A percentile compares a stretch with the other conserved stretches of the same genome.
Evolutionary conservation across 1,139 yeast species (phyloP).

Genomic region (Pichia sp.): DNA sequence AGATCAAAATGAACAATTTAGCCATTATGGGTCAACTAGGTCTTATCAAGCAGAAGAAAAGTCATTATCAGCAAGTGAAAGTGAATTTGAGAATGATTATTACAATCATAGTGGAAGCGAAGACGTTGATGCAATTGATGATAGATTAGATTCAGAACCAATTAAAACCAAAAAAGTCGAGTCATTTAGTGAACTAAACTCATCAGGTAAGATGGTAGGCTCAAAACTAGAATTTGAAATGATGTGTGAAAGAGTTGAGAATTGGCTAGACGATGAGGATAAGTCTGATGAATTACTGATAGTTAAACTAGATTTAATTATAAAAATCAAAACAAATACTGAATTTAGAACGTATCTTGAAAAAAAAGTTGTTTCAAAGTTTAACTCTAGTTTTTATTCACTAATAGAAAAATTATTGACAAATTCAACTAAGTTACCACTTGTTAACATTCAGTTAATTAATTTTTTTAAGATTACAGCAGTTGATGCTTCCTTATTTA

Average conservation of each 20-base stretch:
- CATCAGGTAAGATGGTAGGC: background rate
- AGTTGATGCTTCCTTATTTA: background rate
- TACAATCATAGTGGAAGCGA: slow-evolving; percentile 3
- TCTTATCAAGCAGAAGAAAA: slow-evolving; percentile 17
- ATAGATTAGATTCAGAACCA: background rate
- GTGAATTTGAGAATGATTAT: slow-evolving; percentile 1
- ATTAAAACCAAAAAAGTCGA: slow-evolving; percentile 1
- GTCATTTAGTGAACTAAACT: slow-evolving; percentile 6
- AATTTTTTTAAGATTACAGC: background rate
- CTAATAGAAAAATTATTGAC: background rate
- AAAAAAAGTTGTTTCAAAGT: background rate
- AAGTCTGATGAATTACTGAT: background rate
- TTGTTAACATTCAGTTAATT: slow-evolving; percentile 3
- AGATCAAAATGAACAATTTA: background rate
- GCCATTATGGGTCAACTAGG: slow-evolving; percentile 19
- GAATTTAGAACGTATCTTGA: background rate
- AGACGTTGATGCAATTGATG: background rate
- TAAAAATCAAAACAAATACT: slow-evolving; percentile 1
- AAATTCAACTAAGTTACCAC: background rate
- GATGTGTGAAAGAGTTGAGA: slow-evolving; percentile 4
- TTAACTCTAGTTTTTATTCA: background rate
- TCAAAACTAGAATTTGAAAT: slow-evolving; percentile 9
- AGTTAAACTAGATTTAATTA: slow-evolving; percentile 3
- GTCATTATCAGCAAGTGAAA: slow-evolving; percentile 17
- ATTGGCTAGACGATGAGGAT: background rate